A percentile compares a stretch with the other conserved stretches of the same genome.
Evolutionary conservation across 139 green algal species (phyloP).

Genomic region (Chlamydomonas schloesseri): DNA sequence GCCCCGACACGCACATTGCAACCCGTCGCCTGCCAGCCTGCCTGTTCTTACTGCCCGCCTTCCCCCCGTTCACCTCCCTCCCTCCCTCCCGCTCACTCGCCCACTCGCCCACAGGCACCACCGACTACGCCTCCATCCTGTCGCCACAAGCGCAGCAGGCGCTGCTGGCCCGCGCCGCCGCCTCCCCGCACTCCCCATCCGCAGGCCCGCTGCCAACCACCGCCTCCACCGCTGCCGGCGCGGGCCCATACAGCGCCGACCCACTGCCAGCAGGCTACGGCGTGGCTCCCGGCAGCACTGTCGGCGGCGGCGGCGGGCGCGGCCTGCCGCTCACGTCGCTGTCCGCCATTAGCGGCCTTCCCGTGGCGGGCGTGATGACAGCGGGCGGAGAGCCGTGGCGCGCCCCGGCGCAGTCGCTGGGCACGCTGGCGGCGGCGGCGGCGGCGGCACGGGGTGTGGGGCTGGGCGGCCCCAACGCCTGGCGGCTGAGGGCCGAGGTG

Average conservation of each 20-base stretch:
- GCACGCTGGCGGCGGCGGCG: not conserved
- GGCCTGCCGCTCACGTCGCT: not conserved
- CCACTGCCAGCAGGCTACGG: too few relatives aligned
- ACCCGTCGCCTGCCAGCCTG: too few relatives aligned
- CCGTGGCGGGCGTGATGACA: not conserved
- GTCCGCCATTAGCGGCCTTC: not conserved
- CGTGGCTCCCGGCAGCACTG: too few relatives aligned
- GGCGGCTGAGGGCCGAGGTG: not conserved
- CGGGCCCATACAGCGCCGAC: too few relatives aligned
- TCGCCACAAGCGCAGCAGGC: not conserved
- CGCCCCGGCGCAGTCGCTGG: not conserved
- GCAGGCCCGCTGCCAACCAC: not conserved
- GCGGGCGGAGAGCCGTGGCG: slow-evolving; percentile 1
- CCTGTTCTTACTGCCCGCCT: not conserved
- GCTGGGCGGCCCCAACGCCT: not conserved
- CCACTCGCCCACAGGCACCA: slow-evolving; percentile 24
- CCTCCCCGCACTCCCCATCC: not conserved
- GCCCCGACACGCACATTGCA: too few relatives aligned
- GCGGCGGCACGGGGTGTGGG: not conserved
- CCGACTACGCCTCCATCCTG: slow-evolving; percentile 12
- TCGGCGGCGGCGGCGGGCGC: too few relatives aligned
- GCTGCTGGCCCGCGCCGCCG: not conserved
- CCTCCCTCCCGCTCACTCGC: too few relatives aligned
- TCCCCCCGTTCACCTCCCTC: too few relatives aligned
- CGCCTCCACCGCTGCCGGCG: not conserved